phyloP scores from a whole-genome alignment of 768 basidiomycete genomes.

The Mrakia hoshinonis region DNA sequence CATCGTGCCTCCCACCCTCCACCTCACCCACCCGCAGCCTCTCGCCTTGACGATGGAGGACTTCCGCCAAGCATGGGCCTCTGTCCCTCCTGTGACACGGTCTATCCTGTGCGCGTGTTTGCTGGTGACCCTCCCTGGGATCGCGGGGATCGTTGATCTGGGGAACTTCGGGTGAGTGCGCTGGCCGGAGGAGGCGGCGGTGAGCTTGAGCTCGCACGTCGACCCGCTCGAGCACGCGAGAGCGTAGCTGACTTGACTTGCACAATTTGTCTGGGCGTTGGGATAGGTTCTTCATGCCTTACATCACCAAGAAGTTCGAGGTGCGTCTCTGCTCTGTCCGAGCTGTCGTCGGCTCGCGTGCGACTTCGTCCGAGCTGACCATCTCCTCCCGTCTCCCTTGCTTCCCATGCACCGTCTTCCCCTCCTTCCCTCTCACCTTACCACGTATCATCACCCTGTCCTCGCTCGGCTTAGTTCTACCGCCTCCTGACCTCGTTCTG shows the following conservation, averaged over 20 bases:
- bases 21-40: too few relatives aligned
- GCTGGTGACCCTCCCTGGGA: background rate
- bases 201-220: background rate
- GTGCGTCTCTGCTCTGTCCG: background rate
- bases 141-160: background rate
- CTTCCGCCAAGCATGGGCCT: background rate
- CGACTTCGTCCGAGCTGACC: background rate
- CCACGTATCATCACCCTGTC: background rate
- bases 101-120: background rate
- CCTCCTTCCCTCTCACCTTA: background rate
- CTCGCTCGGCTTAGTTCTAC: conserved; percentile 9
- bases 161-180: background rate
- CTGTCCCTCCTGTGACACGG: conserved; percentile 10
- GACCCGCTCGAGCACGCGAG: background rate
- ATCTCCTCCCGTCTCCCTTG: background rate
- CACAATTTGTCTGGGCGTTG: background rate
- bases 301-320: conserved; percentile 1
- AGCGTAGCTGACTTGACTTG: background rate
- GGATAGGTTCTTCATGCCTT: background rate
- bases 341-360: background rate
- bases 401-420: background rate
- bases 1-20: too few relatives aligned
- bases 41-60: conserved; percentile 4
- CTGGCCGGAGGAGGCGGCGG: too few relatives aligned
- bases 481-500: conserved; percentile 20